These are phyloP conservation scores for Mimosa bimucronata DNA, from an alignment of 306 rosid species.

Conservation along the genomic window DNA sequence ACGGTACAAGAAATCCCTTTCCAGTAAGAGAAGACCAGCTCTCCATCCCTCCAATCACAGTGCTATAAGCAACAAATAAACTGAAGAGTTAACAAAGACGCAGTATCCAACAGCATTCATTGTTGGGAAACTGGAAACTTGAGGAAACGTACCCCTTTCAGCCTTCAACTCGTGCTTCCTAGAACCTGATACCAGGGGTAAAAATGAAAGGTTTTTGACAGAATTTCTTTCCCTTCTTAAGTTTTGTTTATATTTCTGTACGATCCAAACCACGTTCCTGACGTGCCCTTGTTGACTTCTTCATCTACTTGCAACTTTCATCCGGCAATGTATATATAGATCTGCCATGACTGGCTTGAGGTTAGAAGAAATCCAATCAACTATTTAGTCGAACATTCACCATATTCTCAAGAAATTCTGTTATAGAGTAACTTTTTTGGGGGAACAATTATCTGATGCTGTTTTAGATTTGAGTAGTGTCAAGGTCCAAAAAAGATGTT, in stretches of 20 bases:
- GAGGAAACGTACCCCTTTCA: slow-evolving; percentile 26
- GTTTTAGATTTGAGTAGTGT: no score
- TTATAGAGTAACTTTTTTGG: no score
- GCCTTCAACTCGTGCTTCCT: slow-evolving; percentile 4
- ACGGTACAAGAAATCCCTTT: not conserved
- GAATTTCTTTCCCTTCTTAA: not conserved
- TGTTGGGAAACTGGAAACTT: slow-evolving; percentile 21
- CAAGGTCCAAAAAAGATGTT: no score
- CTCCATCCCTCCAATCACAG: slow-evolving; percentile 30
- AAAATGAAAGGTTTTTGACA: slow-evolving; percentile 30
- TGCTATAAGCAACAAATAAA: slow-evolving; percentile 26
- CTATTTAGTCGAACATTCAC: not conserved
- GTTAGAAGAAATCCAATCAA: not conserved
- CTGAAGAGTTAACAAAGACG: slow-evolving; percentile 20
- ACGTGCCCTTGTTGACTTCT: not conserved
- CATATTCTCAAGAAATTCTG: not conserved
- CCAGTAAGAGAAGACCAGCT: slow-evolving; percentile 18
- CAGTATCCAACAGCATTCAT: slow-evolving; percentile 30
- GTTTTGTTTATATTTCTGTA: slow-evolving; percentile 28
- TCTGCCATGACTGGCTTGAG: slow-evolving; percentile 26
- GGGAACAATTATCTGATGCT: no score
- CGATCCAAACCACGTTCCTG: slow-evolving; percentile 11
- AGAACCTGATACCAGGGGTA: slow-evolving; percentile 25
- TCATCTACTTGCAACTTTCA: slow-evolving; percentile 27
- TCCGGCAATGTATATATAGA: slow-evolving; percentile 41